Evolutionary conservation across 2,329 filamentous ascomycete species (phyloP).

Genomic region (Cercospora zeae-maydis): DNA sequence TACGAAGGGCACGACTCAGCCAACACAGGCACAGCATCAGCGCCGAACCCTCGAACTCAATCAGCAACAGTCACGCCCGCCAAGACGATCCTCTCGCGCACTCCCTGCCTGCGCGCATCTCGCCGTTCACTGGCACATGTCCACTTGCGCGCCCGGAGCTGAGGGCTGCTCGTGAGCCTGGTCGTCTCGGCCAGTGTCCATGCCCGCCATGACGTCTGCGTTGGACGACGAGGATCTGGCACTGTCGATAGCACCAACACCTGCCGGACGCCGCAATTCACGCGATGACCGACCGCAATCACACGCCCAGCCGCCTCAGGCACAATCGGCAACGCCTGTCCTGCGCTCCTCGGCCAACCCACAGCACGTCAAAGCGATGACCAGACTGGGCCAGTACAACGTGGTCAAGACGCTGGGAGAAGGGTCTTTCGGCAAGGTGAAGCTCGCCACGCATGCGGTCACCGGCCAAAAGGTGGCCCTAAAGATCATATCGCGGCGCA

Average conservation of each 20-base stretch:
- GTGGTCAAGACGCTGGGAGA: slow-evolving; percentile 88
- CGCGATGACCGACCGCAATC: slow-evolving; percentile 33
- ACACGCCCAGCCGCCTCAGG: slow-evolving; percentile 26
- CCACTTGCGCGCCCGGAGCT: slow-evolving; percentile 3
- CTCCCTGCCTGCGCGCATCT: neutral
- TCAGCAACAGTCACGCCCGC: neutral
- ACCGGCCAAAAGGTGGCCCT: slow-evolving; percentile 94
- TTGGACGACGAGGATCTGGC: slow-evolving; percentile 43
- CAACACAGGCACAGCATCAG: neutral
- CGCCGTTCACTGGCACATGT: neutral
- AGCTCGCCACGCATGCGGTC: slow-evolving; percentile 86
- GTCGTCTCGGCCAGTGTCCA: slow-evolving; percentile 7
- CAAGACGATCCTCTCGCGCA: neutral
- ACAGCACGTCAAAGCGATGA: slow-evolving; percentile 34
- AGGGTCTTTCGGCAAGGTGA: slow-evolving; percentile 97
- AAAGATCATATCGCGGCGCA: slow-evolving; percentile 96
- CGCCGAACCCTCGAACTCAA: neutral
- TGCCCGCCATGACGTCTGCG: slow-evolving; percentile 36
- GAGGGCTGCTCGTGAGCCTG: slow-evolving; percentile 11
- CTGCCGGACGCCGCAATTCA: slow-evolving; percentile 28
- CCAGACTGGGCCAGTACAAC: slow-evolving; percentile 83
- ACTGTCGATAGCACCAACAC: slow-evolving; percentile 36
- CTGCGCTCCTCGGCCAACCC: slow-evolving; percentile 24
- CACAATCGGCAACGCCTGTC: slow-evolving; percentile 22
- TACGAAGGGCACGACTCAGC: neutral